Evolutionary conservation across 768 basidiomycete genomes (phyloP).

Genomic region (Hirschioporus abietinus): DNA sequence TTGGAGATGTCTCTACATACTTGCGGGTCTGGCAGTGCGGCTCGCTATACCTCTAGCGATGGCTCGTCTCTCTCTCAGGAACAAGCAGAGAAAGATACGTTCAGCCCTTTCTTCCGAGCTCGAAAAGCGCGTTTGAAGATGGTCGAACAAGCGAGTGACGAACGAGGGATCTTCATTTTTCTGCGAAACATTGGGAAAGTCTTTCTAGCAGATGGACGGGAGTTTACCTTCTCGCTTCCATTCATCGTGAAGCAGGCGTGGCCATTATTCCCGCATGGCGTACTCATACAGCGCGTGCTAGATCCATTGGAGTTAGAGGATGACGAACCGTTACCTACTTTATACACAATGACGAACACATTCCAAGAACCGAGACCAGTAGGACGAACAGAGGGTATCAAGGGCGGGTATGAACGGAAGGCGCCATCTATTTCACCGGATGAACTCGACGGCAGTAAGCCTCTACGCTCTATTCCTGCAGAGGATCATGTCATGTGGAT

Average conservation of each 20-base stretch:
- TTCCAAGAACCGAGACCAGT: constrained; percentile 71
- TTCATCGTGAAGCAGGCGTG: constrained; percentile 77
- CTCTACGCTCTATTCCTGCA: constrained; percentile 51
- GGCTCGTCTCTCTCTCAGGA: constrained; percentile 6
- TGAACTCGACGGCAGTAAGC: constrained; percentile 47
- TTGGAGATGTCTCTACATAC: constrained; percentile 21
- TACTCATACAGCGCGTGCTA: constrained; percentile 71
- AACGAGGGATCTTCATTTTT: constrained; percentile 71
- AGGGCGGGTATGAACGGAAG: constrained; percentile 35
- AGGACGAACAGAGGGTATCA: constrained; percentile 59
- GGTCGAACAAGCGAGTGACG: constrained; percentile 29
- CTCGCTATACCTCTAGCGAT: constrained; percentile 14
- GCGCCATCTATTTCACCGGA: constrained; percentile 36
- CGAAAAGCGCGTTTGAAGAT: constrained; percentile 31
- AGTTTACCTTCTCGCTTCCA: constrained; percentile 75
- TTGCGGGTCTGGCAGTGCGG: constrained; percentile 4
- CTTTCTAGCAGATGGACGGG: constrained; percentile 62
- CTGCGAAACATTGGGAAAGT: constrained; percentile 70
- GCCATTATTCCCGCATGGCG: constrained; percentile 73
- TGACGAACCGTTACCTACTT: constrained; percentile 66
- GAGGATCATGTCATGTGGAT: constrained; percentile 64
- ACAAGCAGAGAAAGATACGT: constrained; percentile 28
- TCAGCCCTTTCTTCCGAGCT: constrained; percentile 45
- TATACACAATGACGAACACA: constrained; percentile 74
- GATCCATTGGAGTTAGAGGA: constrained; percentile 65